These are phyloP conservation scores for Aspergillus sp. DNA, from an alignment of 2,329 filamentous ascomycete species.

Conservation along the genomic window DNA sequence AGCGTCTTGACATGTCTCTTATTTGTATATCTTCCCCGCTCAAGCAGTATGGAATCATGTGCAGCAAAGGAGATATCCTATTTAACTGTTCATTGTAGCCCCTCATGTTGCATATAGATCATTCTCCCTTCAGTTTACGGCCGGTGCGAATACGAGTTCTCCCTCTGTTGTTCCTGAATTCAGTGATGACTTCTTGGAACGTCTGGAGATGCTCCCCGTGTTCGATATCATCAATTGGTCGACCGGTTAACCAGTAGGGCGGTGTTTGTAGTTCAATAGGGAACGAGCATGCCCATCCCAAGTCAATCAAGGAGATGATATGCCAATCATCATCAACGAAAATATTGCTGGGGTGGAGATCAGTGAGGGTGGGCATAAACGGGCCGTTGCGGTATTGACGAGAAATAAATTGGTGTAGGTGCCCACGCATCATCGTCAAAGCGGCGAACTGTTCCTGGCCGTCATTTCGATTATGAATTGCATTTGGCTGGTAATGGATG, in stretches of 20 bases:
- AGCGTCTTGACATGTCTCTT: too few relatives aligned
- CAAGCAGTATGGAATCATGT: too few relatives aligned
- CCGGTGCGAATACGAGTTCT: too few relatives aligned
- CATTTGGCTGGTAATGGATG: conserved; percentile 20
- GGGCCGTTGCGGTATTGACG: conserved; percentile 24
- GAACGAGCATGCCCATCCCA: conserved; percentile 26
- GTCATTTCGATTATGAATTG: conserved; percentile 13
- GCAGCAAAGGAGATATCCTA: too few relatives aligned
- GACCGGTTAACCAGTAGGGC: conserved; percentile 20
- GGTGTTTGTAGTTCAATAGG: conserved; percentile 19
- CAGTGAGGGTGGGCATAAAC: conserved; percentile 29
- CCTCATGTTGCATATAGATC: too few relatives aligned
- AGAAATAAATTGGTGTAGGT: conserved; percentile 15
- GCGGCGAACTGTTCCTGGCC: conserved; percentile 20
- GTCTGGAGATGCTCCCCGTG: too few relatives aligned
- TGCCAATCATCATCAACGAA: conserved; percentile 27
- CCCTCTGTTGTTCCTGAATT: too few relatives aligned
- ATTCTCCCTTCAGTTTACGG: too few relatives aligned
- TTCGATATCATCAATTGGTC: conserved; percentile 11
- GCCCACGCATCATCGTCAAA: conserved; percentile 21
- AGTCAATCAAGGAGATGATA: conserved; percentile 25
- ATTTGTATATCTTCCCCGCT: too few relatives aligned
- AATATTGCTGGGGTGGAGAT: conserved; percentile 34
- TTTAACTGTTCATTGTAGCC: too few relatives aligned
- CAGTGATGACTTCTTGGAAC: too few relatives aligned